Conservation (phyloP, 805 yeast genomes). For the Wickerhamomyces tratensis region DNA sequence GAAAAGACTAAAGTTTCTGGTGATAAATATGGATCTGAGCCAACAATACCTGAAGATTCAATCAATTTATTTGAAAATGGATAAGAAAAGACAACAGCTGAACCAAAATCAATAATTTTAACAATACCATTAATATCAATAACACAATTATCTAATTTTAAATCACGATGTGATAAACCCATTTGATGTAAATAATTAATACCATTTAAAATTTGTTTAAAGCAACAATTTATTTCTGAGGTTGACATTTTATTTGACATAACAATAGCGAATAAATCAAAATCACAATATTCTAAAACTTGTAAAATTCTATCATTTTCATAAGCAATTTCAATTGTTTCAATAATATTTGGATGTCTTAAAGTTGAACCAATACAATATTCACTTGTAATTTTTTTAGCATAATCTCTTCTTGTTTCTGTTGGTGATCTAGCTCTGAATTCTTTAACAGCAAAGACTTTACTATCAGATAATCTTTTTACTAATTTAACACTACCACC, state of each 20-base stretch:
- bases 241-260: conserved; percentile 77
- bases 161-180: conserved; percentile 90
- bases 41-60: conserved; percentile 78
- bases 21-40: conserved; percentile 92
- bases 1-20: conserved; percentile 68
- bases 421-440: conserved; percentile 57
- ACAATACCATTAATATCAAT: conserved; percentile 65
- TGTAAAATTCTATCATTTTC: conserved; percentile 57
- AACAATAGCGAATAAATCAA: conserved; percentile 85
- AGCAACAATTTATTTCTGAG: conserved; percentile 69
- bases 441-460: conserved; percentile 84
- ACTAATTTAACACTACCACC: conserved; percentile 84
- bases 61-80: conserved; percentile 49
- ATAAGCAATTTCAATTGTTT: conserved; percentile 69
- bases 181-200: conserved; percentile 64
- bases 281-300: conserved; percentile 90
- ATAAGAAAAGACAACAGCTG: conserved; percentile 75
- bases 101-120: conserved; percentile 89
- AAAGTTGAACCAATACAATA: conserved; percentile 72
- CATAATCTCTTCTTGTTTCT: conserved; percentile 62
- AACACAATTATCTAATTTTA: conserved; percentile 90
- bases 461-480: conserved; percentile 52
- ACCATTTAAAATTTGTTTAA: conserved; percentile 72
- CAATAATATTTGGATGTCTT: conserved; percentile 71
- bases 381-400: conserved; percentile 73